These are phyloP conservation scores for Alternaria sp. DNA, from an alignment of 2,329 filamentous ascomycete species.

Conservation along the genomic window DNA sequence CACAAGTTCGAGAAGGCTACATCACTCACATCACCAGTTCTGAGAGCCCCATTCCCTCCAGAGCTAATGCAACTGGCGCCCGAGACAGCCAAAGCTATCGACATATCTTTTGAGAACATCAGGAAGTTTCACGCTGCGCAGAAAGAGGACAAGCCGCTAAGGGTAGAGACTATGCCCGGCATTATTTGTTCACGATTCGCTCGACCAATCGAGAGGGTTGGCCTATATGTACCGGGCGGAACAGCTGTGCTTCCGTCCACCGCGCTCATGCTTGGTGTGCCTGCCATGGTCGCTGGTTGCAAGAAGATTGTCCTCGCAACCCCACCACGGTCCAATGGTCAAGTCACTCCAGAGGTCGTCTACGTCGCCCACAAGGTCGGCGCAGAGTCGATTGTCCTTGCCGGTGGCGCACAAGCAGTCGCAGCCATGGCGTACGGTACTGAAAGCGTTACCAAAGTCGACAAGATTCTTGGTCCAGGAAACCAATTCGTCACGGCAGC, in stretches of 20 bases:
- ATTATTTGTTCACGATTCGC: slow-evolving; percentile 94
- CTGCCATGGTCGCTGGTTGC: slow-evolving; percentile 96
- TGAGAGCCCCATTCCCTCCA: slow-evolving; percentile 86
- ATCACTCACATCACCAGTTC: slow-evolving; percentile 84
- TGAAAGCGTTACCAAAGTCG: slow-evolving; percentile 91
- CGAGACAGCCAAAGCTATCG: slow-evolving; percentile 91
- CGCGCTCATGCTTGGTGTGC: slow-evolving; percentile 96
- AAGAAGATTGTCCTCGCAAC: slow-evolving; percentile 93
- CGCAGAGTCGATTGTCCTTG: slow-evolving; percentile 93
- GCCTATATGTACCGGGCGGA: slow-evolving; percentile 92
- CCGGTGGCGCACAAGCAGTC: slow-evolving; percentile 93
- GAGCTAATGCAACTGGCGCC: slow-evolving; percentile 83
- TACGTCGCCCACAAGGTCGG: slow-evolving; percentile 97
- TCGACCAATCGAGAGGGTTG: slow-evolving; percentile 92
- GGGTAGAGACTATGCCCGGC: slow-evolving; percentile 97
- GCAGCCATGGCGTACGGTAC: slow-evolving; percentile 98
- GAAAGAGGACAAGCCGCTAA: slow-evolving; percentile 79
- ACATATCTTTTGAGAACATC: slow-evolving; percentile 93
- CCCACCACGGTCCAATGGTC: slow-evolving; percentile 87
- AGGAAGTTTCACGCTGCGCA: slow-evolving; percentile 92
- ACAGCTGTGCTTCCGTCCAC: slow-evolving; percentile 97
- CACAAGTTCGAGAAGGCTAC: slow-evolving; percentile 98
- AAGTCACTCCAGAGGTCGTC: slow-evolving; percentile 93
- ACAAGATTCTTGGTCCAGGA: slow-evolving; percentile 97
- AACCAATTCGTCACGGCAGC: slow-evolving; percentile 99